These are phyloP conservation scores for Macadamia integrifolia DNA, from an alignment of 164 flowering plant species.

Conservation along the genomic window DNA sequence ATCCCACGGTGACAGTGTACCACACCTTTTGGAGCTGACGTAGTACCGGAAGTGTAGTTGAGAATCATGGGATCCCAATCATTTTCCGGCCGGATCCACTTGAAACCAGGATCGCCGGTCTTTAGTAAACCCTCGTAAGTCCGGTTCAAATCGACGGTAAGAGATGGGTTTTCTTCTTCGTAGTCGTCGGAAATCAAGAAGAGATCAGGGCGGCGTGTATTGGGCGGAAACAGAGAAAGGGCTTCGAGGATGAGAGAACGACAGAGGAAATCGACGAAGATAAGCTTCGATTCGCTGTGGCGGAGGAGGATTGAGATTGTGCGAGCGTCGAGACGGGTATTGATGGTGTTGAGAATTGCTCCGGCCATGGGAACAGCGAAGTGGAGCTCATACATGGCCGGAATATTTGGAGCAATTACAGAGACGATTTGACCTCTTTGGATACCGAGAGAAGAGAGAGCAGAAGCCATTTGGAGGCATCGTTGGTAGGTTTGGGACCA, in stretches of 20 bases:
- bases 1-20: conserved; percentile 49
- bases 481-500: conserved; percentile 32
- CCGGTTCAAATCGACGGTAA: conserved; percentile 1
- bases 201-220: conserved; percentile 14
- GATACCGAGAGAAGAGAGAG: conserved; percentile 26
- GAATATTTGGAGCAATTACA: conserved; percentile 34
- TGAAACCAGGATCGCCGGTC: conserved; percentile 33
- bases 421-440: conserved; percentile 27
- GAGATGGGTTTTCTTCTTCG: neutral
- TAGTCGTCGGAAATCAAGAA: conserved; percentile 25
- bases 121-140: conserved; percentile 31
- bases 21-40: conserved; percentile 52
- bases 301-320: conserved; percentile 28
- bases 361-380: conserved; percentile 37
- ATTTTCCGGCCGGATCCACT: conserved; percentile 31
- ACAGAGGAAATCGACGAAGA: conserved; percentile 22
- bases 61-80: conserved; percentile 47
- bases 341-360: conserved; percentile 31
- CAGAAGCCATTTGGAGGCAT: conserved; percentile 29
- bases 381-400: conserved; percentile 42
- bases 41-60: conserved; percentile 59
- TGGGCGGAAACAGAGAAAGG: conserved; percentile 18
- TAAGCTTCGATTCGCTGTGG: conserved; percentile 27
- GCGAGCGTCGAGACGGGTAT: conserved; percentile 35
- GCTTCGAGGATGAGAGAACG: conserved; percentile 24